Base-by-base conservation (phyloP, 352 stramenopile genomes). In the Phytophthora sp. region DNA sequence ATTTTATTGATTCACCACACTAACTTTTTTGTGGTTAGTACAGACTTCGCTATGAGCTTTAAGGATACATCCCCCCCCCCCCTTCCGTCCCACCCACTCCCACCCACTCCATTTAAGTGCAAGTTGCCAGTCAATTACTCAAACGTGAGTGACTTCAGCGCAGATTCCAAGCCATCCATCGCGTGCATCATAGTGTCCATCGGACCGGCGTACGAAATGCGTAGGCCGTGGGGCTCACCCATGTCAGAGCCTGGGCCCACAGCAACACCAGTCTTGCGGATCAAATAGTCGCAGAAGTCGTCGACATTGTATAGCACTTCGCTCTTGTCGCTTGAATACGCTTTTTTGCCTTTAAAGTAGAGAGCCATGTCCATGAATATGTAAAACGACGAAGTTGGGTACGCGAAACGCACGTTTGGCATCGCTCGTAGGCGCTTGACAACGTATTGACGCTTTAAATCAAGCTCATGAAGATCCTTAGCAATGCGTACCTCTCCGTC, bases 241-340 rank as follows among this genome's bases (percentile, higher is more conserved):
- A 99, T 99, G 44, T 91, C 94, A n/a, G 92, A 97, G n/a, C 96
- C 97, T 0, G 96, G 96, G 20, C 98, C 96, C 17, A 99, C 75
- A 7, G 96, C 96, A 13, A 98, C 80, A 30, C 93, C 85, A 63
- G 96, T 88, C 21, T 84, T 66, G 44, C 94, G 82, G 30, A 99
- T 82, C 43, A 99, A 69, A 66, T 98, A 96, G 45, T 97, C 81
- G 76, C 93, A 98, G 43, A 95, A 91, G 54, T 90, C 81, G 46
- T 88, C 83, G 4, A 75, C 69, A 35, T 79, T 72, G 41, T 71
- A 23, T 12, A 88, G 54, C 28, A 66, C 51, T 34, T 79, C 56
- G 23, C 52, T 63, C 20, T 61, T 62, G 17, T 72, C 71, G 0
- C 53, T 38, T 2, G 60, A 74, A 38, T 58, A 76, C 15, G 69